Percentiles rank a stretch among this genome's conserved stretches.
Conservation (phyloP, 1,284 basidiomycete species). For the Rhodotorula sp. region DNA sequence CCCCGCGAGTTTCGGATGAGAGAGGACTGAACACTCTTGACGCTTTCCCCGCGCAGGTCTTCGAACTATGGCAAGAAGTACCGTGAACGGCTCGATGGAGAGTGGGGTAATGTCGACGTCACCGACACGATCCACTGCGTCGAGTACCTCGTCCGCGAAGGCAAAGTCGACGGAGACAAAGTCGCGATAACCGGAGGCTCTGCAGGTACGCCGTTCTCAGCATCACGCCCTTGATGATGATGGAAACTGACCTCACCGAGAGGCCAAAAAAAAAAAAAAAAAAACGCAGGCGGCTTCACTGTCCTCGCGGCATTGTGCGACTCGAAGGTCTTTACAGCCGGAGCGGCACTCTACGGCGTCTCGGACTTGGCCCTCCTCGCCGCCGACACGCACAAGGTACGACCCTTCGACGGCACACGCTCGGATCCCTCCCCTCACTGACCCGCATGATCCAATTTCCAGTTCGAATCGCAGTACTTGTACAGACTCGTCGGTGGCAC, state of each 20-base stretch:
- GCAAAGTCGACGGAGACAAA: constrained; percentile 58
- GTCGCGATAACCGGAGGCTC: constrained; percentile 62
- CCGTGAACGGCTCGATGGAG: constrained; percentile 58
- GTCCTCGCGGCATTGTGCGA: constrained; percentile 57
- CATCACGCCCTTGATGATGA: neutral
- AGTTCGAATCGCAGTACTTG: constrained; percentile 44
- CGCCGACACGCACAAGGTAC: constrained; percentile 66
- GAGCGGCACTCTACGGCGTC: constrained; percentile 59
- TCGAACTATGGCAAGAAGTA: constrained; percentile 58
- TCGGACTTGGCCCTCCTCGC: constrained; percentile 57
- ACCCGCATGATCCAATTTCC: neutral
- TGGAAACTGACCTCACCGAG: neutral
- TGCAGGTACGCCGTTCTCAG: constrained; percentile 45
- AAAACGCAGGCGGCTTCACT: constrained; percentile 59
- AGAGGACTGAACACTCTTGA: neutral
- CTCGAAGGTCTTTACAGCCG: constrained; percentile 54
- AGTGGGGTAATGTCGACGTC: constrained; percentile 69
- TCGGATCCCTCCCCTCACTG: neutral
- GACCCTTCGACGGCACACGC: constrained; percentile 38
- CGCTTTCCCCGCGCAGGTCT: constrained; percentile 59
- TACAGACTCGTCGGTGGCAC: constrained; percentile 60
- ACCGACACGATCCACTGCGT: constrained; percentile 61
- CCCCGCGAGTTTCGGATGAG: neutral
- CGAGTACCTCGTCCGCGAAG: constrained; percentile 52
- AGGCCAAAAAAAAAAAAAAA: neutral